Conservation (phyloP, 108 stramenopile species). For the Skeletonema tropicum region DNA sequence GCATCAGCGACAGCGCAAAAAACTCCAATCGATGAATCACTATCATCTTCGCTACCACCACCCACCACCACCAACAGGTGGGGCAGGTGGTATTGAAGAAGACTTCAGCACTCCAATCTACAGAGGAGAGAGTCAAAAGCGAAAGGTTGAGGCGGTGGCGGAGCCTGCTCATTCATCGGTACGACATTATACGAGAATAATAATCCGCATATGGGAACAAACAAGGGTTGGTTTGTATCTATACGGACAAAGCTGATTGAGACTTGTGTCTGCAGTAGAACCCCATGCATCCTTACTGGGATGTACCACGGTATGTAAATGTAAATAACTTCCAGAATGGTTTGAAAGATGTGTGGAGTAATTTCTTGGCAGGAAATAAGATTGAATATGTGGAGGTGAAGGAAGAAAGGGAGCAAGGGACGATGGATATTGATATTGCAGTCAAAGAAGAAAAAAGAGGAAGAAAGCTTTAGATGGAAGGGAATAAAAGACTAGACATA, state of each 20-base stretch:
- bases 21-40: no score
- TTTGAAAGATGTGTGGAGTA: constrained; percentile 63
- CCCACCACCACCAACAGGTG: no score
- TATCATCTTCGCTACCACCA: no score
- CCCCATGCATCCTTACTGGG: constrained; percentile 91
- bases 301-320: constrained; percentile 83
- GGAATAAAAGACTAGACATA: background rate
- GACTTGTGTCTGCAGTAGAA: constrained; percentile 73
- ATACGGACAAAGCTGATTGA: constrained; percentile 64
- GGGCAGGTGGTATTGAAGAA: no score
- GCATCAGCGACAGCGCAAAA: no score
- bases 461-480: background rate
- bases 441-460: constrained; percentile 21
- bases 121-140: no score
- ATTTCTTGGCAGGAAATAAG: constrained; percentile 56
- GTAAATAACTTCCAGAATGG: constrained; percentile 73
- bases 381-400: constrained; percentile 58
- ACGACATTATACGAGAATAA: constrained; percentile 65
- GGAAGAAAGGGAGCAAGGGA: constrained; percentile 39
- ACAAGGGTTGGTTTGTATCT: constrained; percentile 48
- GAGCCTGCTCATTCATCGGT: no score
- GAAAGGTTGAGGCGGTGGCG: no score
- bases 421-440: constrained; percentile 16
- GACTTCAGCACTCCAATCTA: no score
- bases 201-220: constrained; percentile 55